A percentile compares a stretch with the other conserved stretches of the same genome.
These are phyloP conservation scores for Leucocoprinus birnbaumii DNA, from an alignment of 768 basidiomycete species.

Conservation along the genomic window DNA sequence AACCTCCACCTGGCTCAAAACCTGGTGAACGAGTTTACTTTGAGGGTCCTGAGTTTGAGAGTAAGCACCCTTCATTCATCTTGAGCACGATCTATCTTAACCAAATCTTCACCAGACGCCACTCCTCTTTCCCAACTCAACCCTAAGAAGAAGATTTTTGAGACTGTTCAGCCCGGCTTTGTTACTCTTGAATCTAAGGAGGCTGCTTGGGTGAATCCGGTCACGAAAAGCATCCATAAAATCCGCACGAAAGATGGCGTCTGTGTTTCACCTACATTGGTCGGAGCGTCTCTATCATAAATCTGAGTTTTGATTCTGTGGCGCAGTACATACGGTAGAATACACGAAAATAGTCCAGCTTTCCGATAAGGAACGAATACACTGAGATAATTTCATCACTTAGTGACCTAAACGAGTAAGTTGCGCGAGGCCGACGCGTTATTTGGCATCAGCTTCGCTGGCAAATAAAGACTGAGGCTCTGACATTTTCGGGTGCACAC, in stretches of 20 bases:
- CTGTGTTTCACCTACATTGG: constrained; percentile 74
- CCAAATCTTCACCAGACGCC: constrained; percentile 35
- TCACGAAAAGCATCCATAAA: constrained; percentile 72
- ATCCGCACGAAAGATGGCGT: constrained; percentile 86
- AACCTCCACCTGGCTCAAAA: constrained; percentile 80
- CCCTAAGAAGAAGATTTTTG: constrained; percentile 99
- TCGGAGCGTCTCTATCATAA: constrained; percentile 92
- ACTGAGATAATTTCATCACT: no score
- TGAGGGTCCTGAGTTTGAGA: constrained; percentile 84
- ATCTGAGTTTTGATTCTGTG: background rate
- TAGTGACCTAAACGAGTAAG: no score
- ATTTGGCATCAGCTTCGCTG: constrained; percentile 9
- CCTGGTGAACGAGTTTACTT: constrained; percentile 96
- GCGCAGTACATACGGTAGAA: no score
- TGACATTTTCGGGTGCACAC: constrained; percentile 5
- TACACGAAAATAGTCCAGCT: no score
- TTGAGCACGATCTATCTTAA: background rate
- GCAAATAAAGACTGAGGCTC: constrained; percentile 13
- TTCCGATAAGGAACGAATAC: no score
- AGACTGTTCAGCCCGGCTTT: constrained; percentile 95
- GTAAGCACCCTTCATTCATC: constrained; percentile 34
- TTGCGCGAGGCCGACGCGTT: constrained; percentile 10
- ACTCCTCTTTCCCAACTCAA: constrained; percentile 83
- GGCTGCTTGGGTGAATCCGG: constrained; percentile 91
- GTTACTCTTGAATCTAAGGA: constrained; percentile 84